Base-by-base conservation (phyloP, 2,329 filamentous ascomycete genomes). In the Teratosphaeria viscida region DNA sequence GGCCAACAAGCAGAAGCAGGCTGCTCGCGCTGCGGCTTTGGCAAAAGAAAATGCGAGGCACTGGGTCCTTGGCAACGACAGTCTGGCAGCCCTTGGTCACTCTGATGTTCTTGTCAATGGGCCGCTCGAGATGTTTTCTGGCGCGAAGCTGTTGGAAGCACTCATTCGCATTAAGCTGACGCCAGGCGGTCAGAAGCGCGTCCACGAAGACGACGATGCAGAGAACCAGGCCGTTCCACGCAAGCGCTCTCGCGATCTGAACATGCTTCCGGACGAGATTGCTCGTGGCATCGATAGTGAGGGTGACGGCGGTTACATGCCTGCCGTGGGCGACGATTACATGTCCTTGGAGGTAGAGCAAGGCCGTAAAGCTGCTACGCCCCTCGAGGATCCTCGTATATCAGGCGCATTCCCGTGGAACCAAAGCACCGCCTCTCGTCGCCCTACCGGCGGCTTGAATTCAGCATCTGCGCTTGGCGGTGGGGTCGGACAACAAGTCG, bases 391-490 rank as follows among this genome's bases (percentile, higher is more conserved):
- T 57, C 67, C 65, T 47, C 81, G 66, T 11, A 55, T 82, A 32
- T 82, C 83, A 27, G 83, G 81, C 4, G 75, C 80, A n/a, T 84
- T 88, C 79, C 86, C 86, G 11, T 89, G 86, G 86, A 88, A 88
- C 63, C 67, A 68, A 52, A 68, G 68, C 59, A 64, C 73, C 56
- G 72, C 71, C 23, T 77, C 75, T 57, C 72, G 69, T 35, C 77
- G 75, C 29, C 74, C 77, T 12, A 68, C 68, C 27, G 78, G 74
- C 12, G 74, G 72, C 39, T 71, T 71, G 43, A 66, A 63, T 11
- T 69, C 66, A 34, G 61, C 67, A 6, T 74, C 72, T 26, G 69
- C 74, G 14, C 58, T 69, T 14, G 65, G 65, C 37, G 37, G 37
- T 19, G 63, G 68, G 8, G 57, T 6, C 19, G 27, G 19, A 27